Conservation (phyloP, 495 filamentous ascomycete genomes). For the Penicillium soppii region DNA sequence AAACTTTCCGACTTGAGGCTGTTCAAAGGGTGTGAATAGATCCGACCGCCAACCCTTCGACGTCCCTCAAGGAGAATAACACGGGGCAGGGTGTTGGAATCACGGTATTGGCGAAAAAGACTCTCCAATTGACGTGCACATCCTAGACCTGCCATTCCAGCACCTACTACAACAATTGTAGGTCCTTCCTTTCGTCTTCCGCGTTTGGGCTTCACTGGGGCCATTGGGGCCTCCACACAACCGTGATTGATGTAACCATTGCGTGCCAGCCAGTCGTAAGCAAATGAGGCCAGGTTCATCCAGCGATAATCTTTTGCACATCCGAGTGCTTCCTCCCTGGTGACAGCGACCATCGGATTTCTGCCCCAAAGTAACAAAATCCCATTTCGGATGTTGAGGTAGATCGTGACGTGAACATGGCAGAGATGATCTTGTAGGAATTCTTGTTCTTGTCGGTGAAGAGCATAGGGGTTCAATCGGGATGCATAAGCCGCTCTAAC, state of each 20-base stretch:
- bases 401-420: constrained; percentile 88
- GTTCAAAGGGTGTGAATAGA: constrained; percentile 85
- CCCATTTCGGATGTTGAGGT: constrained; percentile 94
- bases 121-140: constrained; percentile 90
- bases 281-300: constrained; percentile 84
- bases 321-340: constrained; percentile 83
- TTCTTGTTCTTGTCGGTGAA: constrained; percentile 83
- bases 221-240: constrained; percentile 66
- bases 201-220: constrained; percentile 38
- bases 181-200: constrained; percentile 49
- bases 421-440: constrained; percentile 79
- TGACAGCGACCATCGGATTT: constrained; percentile 86
- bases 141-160: constrained; percentile 87
- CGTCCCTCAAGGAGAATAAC: constrained; percentile 87
- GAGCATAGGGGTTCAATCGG: constrained; percentile 81
- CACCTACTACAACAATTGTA: constrained; percentile 86
- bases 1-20: constrained; percentile 52
- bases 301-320: constrained; percentile 90
- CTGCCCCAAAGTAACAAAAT: constrained; percentile 88
- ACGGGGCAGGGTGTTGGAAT: constrained; percentile 63
- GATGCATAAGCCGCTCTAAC: constrained; percentile 86
- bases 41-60: constrained; percentile 84
- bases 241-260: constrained; percentile 97
- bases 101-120: constrained; percentile 73
- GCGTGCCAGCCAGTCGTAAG: constrained; percentile 88